Evolutionary conservation across 257 asterid species (phyloP).

Genomic region (Echium plantagineum): DNA sequence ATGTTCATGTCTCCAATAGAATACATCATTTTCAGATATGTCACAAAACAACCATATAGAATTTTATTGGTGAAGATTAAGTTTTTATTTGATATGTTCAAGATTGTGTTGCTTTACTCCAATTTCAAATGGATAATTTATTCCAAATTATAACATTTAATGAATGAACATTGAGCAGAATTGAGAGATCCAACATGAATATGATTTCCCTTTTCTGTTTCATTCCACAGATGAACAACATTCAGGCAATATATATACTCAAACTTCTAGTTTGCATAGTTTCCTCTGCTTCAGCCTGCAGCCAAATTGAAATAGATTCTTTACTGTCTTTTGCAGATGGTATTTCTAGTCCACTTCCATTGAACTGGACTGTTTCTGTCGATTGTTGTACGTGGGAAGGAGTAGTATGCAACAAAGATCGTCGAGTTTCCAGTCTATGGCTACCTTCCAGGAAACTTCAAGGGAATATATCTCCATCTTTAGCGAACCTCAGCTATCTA

Average conservation of each 20-base stretch:
- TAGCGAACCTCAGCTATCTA: conserved; percentile 15
- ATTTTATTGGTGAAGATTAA: no score
- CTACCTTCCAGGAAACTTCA: conserved; percentile 15
- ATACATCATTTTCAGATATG: background rate
- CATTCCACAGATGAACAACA: background rate
- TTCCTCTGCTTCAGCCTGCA: conserved; percentile 12
- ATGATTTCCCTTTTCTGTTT: no score
- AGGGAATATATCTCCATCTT: conserved; percentile 15
- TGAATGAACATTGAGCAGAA: background rate
- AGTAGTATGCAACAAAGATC: conserved; percentile 9
- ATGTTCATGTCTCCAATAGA: background rate
- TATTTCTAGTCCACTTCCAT: conserved; percentile 9
- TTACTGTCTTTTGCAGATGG: conserved; percentile 5
- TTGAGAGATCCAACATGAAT: background rate
- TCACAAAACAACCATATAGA: background rate
- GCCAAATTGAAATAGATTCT: conserved; percentile 10
- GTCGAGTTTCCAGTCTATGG: conserved; percentile 11
- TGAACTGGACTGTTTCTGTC: conserved; percentile 18
- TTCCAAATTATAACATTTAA: background rate
- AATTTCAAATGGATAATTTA: background rate
- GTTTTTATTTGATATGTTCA: background rate
- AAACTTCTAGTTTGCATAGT: background rate
- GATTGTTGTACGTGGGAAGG: conserved; percentile 28
- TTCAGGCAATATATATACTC: background rate
- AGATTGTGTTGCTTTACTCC: background rate